A percentile compares a stretch with the other conserved stretches of the same genome.
Evolutionary conservation across 495 filamentous ascomycete species (phyloP).

Genomic region (Terfezia claveryi): DNA sequence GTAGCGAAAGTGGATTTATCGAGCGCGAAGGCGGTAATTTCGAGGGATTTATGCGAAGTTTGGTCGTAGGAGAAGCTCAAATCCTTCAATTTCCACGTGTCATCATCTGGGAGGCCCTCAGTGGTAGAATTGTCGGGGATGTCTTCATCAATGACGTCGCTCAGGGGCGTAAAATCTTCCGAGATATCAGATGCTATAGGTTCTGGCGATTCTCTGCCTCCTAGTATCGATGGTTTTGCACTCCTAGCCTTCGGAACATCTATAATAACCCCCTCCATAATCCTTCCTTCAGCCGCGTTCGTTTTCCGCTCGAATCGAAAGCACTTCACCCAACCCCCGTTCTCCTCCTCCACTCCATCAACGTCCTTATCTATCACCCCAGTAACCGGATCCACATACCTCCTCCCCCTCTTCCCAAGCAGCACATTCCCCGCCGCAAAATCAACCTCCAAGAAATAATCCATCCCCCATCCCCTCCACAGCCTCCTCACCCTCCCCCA

Average conservation of each 20-base stretch:
- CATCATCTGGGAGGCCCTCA: not conserved
- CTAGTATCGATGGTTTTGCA: not conserved
- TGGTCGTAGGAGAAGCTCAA: conserved; percentile 5
- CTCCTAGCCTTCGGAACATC: not conserved
- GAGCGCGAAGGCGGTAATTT: conserved; percentile 20
- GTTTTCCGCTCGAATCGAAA: not conserved
- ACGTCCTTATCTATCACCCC: conserved; percentile 9
- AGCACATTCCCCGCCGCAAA: conserved; percentile 65
- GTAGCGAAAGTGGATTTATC: conserved; percentile 50
- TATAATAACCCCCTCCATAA: not conserved
- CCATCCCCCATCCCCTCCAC: conserved; percentile 85
- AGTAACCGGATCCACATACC: conserved; percentile 27
- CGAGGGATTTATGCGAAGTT: not conserved
- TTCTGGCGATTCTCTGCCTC: not conserved
- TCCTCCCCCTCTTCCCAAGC: conserved; percentile 49
- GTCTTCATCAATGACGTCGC: not conserved
- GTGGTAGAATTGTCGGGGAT: not conserved
- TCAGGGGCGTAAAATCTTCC: not conserved
- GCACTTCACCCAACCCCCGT: not conserved
- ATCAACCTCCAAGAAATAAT: conserved; percentile 62
- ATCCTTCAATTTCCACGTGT: conserved; percentile 11
- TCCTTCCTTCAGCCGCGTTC: not conserved
- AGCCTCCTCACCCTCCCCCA: conserved; percentile 58
- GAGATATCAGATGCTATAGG: not conserved
- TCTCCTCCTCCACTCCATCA: conserved; percentile 4